phyloP scores from a whole-genome alignment of 2,329 filamentous ascomycete species.

The Stachybotrys echinatus region DNA sequence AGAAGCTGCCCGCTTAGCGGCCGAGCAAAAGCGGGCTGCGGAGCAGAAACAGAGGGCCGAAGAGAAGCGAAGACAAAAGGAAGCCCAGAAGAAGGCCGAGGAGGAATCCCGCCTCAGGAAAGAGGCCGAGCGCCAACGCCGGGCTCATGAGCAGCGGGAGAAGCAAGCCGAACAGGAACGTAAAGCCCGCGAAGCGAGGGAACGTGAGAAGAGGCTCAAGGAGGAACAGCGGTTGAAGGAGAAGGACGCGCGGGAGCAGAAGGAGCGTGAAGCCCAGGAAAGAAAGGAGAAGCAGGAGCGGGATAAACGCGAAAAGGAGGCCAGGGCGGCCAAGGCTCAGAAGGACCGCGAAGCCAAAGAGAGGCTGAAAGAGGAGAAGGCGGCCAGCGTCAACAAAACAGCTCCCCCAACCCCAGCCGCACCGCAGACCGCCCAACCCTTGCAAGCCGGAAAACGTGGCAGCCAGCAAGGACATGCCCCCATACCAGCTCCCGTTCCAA shows the following conservation, averaged over 20 bases:
- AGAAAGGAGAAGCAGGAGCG: slow-evolving; percentile 56
- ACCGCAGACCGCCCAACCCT: slow-evolving; percentile 9
- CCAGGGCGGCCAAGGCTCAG: slow-evolving; percentile 50
- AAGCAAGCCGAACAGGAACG: slow-evolving; percentile 80
- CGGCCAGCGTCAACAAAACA: slow-evolving; percentile 17
- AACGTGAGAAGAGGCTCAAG: slow-evolving; percentile 77
- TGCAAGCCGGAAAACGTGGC: slow-evolving; percentile 10
- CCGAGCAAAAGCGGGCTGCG: slow-evolving; percentile 73
- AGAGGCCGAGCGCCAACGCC: slow-evolving; percentile 77
- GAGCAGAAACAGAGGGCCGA: slow-evolving; percentile 79
- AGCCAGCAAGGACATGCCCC: slow-evolving; percentile 17
- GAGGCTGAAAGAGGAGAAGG: slow-evolving; percentile 65
- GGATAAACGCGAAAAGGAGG: slow-evolving; percentile 58
- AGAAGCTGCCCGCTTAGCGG: slow-evolving; percentile 68
- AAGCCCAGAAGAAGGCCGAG: slow-evolving; percentile 82
- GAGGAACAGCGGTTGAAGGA: slow-evolving; percentile 79
- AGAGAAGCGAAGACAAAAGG: slow-evolving; percentile 86
- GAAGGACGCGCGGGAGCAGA: slow-evolving; percentile 68
- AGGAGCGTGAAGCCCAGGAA: slow-evolving; percentile 63
- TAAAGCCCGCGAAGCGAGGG: slow-evolving; percentile 57
- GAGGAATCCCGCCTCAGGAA: slow-evolving; percentile 83
- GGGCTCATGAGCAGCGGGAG: slow-evolving; percentile 78
- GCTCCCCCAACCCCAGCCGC: slow-evolving; percentile 9
- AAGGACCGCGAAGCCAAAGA: slow-evolving; percentile 50
- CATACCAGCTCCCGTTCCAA: slow-evolving; percentile 37